Evolutionary conservation across 352 stramenopile genomes (phyloP), one percentile per base, ranked within the genome.

Genomic region (Aphanomyces cochlioides): DNA sequence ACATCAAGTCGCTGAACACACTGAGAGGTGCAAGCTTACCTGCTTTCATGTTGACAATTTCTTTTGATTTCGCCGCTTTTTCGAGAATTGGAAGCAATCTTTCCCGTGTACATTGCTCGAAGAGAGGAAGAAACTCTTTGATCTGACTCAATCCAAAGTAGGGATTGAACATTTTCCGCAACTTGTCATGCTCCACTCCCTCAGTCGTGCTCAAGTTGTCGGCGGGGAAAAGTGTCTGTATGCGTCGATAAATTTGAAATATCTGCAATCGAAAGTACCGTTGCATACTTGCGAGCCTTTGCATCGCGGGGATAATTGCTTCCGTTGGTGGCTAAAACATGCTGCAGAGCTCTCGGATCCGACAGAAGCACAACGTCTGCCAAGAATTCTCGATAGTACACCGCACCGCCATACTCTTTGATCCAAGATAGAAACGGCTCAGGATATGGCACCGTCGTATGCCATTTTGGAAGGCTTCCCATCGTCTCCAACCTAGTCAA

Each of bases 81-180:
- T 37, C 12, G 4, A 36, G 50, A 5, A 28, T 36, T 15, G 28
- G 10, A 38, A 6, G 7, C 5, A 34, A 61, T 61, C 28, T 7
- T 7, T 41, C 7, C n/a, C 1, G 13, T 12, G 43, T n/a, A 12
- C 10, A n/a, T n/a, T 50, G 10, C 10, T 50, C 43, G 45, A 63
- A 63, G 17, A 63, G 7, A 7, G 56, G 56, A 7, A 63, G 15
- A 40, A 63, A 63, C 7, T 1, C 45, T 38, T 63, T 63, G 28
- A 63, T 17, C 3, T 63, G n/a, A 7, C 34, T n/a, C 4, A 21
- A 38, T 8, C 34, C 10, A 40, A 63, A 63, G 28, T 63, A 38
- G 1, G 56, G 56, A 37, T 63, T 63, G 34, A 63, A 15, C 28
- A 45, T 63, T 15, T 37, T 21, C 19, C 56, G 56, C 56, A 41